phyloP scores from a whole-genome alignment of 176 grass and related monocot species.

The Musa beccarii region DNA sequence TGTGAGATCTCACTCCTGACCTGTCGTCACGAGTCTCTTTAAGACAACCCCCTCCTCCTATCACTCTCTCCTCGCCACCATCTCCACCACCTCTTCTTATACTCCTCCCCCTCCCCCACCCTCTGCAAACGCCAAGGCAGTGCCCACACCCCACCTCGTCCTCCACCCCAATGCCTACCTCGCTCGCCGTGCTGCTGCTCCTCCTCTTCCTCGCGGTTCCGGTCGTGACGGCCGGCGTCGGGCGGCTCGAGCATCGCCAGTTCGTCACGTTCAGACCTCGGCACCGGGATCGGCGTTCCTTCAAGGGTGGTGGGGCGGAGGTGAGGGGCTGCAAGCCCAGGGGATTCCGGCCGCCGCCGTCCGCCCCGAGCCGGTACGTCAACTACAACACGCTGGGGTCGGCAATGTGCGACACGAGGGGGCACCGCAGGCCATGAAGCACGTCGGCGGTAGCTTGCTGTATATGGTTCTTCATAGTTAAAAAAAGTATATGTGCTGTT shows the following conservation, averaged over 20 bases:
- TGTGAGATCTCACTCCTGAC: conserved; percentile 7
- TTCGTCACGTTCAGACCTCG: background rate
- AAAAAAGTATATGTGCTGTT: background rate
- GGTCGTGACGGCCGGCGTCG: background rate
- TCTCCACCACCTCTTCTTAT: background rate
- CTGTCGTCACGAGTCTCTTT: conserved; percentile 35
- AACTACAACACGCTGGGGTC: conserved; percentile 69
- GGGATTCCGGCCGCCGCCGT: conserved; percentile 44
- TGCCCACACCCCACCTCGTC: background rate
- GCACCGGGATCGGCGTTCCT: background rate
- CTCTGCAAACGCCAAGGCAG: background rate
- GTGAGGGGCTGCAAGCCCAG: conserved; percentile 66
- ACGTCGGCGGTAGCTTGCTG: too few species aligned
- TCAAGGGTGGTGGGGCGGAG: conserved; percentile 18
- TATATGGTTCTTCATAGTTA: background rate
- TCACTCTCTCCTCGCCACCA: conserved; percentile 1
- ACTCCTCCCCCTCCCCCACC: background rate
- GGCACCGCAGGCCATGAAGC: conserved; percentile 29
- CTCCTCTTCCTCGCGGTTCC: conserved; percentile 19
- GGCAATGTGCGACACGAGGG: conserved; percentile 25
- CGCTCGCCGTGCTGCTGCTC: conserved; percentile 18
- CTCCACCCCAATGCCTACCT: conserved; percentile 10
- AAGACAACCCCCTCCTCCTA: conserved; percentile 14
- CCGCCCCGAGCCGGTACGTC: conserved; percentile 69
- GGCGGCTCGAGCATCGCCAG: background rate